Conservation (phyloP, 176 grass and related monocot genomes). For the Triticum timopheevii region DNA sequence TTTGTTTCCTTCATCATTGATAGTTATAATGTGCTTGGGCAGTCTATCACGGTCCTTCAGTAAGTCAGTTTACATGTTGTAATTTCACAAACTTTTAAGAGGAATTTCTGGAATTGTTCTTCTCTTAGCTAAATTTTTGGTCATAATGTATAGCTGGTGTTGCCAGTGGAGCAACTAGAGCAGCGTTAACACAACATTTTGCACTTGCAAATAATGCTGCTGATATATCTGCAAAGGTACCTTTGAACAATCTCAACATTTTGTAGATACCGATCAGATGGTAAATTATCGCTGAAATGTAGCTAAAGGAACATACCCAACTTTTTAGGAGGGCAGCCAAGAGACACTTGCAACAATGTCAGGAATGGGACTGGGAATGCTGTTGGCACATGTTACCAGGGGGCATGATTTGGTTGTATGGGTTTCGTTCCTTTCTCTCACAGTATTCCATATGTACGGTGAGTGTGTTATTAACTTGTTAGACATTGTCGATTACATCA, state of each 20-base stretch:
- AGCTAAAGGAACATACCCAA: constrained; percentile 24
- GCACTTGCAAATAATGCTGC: constrained; percentile 88
- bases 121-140: constrained; percentile 15
- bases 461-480: constrained; percentile 38
- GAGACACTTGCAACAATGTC: constrained; percentile 95
- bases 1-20: constrained; percentile 91
- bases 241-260: neutral
- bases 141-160: constrained; percentile 66
- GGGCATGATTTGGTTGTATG: constrained; percentile 72
- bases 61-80: constrained; percentile 52
- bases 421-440: constrained; percentile 87
- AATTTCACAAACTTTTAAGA: neutral
- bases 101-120: neutral
- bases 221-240: constrained; percentile 95
- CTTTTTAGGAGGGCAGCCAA: constrained; percentile 89
- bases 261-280: constrained; percentile 12
- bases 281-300: constrained; percentile 30
- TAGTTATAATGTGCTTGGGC: constrained; percentile 84
- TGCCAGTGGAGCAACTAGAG: constrained; percentile 97
- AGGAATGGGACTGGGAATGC: constrained; percentile 90
- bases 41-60: constrained; percentile 94
- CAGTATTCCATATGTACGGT: constrained; percentile 95
- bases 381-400: constrained; percentile 78
- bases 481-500: neutral
- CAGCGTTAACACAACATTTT: constrained; percentile 93